Percentiles rank a stretch among this genome's conserved stretches.
These are phyloP conservation scores for Sarocladium brachiariae DNA, from an alignment of 2,329 filamentous ascomycete species.

Conservation along the genomic window DNA sequence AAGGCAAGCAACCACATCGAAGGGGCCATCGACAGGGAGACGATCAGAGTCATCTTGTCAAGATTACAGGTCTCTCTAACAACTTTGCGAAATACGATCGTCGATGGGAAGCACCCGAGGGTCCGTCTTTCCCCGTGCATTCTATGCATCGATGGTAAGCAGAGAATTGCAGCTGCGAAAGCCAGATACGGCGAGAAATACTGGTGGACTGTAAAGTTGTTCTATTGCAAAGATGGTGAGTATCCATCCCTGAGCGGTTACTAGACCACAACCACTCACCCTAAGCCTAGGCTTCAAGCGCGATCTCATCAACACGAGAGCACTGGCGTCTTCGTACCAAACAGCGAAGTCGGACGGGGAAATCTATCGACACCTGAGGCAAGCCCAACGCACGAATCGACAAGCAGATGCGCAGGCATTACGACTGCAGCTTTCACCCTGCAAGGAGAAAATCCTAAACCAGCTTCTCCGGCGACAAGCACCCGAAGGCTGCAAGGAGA, in stretches of 20 bases:
- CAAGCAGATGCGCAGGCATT: background rate
- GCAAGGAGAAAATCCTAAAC: slow-evolving; percentile 1
- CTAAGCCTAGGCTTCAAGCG: background rate
- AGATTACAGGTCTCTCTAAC: background rate
- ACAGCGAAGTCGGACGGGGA: background rate
- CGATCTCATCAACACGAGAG: background rate
- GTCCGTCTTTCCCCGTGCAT: background rate
- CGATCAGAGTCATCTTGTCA: background rate
- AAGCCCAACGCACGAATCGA: background rate
- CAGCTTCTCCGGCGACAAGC: background rate
- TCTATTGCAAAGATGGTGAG: background rate
- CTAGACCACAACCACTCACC: background rate
- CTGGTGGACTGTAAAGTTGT: background rate
- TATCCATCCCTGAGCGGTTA: background rate
- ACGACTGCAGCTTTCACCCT: background rate
- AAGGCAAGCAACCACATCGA: background rate
- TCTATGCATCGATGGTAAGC: background rate
- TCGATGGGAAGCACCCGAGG: background rate
- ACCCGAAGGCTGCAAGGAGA: background rate
- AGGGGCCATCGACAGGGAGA: background rate
- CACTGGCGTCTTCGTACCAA: background rate
- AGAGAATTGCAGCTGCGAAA: background rate
- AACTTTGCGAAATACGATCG: background rate
- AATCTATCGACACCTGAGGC: background rate
- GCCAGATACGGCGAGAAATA: background rate